Evolutionary conservation across 2,329 filamentous ascomycete species (phyloP), one percentile per base, ranked within the genome.

Genomic region (Exutisphaerella laricina): DNA sequence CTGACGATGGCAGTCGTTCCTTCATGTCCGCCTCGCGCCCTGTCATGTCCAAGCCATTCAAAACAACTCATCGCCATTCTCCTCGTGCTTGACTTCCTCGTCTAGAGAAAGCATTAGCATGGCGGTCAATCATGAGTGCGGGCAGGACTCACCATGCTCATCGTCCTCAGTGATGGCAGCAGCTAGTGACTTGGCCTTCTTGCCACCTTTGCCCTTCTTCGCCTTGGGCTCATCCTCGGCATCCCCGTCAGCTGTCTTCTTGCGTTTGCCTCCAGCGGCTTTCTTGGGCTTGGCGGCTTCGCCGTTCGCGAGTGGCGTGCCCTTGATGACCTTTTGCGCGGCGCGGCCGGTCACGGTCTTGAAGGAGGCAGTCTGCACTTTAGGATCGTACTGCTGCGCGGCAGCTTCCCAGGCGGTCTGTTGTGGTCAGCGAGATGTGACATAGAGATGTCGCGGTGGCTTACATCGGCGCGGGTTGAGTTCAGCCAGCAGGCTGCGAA

Each of bases 311-410:
- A 21, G 32, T 20, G 14, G 32, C 16, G 32, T 34, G 25, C 20
- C 23, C 28, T 39, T 42, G 16, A 25, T 10, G 21, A 22, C 30
- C 29, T 48, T 50, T 20, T 13, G 30, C 41, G 36, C 32, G 14
- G 44, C 44, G 4, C 34, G 28, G 9, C 26, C 16, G 3, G 49
- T 48, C 13, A 54, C 44, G 17, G 46, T 51, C 39, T 50, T 49
- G 51, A 54, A 54, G 7, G 46, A 49, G 9, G 41, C 46, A 26
- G 46, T n/a, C 38, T 54, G 36, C n/a, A 28, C n/a, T 21, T 54
- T 48, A n/a, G 49, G 44, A 31, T 54, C 46, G 44, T 44, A 51
- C 12, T 23, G 10, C 2, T 31, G 20, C 25, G 38, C 3, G 7
- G 51, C 46, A 22, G 21, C 43, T 2, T 44, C 46, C 51, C 51